A percentile compares a stretch with the other conserved stretches of the same genome.
Evolutionary conservation across 2,329 filamentous ascomycete species (phyloP).

Genomic region (Periglandula ipomoeae): DNA sequence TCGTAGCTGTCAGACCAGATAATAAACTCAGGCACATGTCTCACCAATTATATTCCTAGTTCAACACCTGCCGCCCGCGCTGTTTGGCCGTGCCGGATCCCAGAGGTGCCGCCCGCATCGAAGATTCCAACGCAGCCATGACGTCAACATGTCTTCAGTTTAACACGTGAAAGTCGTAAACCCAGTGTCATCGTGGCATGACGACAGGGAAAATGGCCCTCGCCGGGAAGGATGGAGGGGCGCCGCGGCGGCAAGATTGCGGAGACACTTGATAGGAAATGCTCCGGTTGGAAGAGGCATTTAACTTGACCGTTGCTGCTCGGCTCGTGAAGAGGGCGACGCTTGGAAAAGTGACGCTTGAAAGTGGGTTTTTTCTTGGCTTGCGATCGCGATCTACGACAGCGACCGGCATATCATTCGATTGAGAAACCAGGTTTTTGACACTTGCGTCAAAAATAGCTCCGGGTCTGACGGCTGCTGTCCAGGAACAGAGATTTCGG

Average conservation of each 20-base stretch:
- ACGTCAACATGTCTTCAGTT: not conserved
- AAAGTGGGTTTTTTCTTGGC: not conserved
- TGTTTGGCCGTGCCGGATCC: not conserved
- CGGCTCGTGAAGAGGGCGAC: not conserved
- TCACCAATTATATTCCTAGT: not conserved
- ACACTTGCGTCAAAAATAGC: too few relatives aligned
- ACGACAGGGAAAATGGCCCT: not conserved
- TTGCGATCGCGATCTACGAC: not conserved
- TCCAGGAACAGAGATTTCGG: not conserved
- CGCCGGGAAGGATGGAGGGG: not conserved
- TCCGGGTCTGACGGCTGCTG: too few relatives aligned
- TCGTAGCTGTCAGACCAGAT: not conserved
- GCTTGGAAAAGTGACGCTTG: too few relatives aligned
- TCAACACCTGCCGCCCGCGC: not conserved
- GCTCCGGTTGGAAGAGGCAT: not conserved
- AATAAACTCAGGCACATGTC: not conserved
- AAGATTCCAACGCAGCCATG: not conserved
- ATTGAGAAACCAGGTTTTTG: too few relatives aligned
- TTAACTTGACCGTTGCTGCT: not conserved
- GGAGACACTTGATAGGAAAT: too few relatives aligned
- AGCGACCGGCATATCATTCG: too few relatives aligned
- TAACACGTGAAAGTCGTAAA: not conserved
- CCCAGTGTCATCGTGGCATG: not conserved
- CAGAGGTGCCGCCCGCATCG: not conserved
- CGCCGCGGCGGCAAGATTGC: too few relatives aligned